phyloP scores from a whole-genome alignment of 352 stramenopile genomes.

The Lagenidium giganteum region DNA sequence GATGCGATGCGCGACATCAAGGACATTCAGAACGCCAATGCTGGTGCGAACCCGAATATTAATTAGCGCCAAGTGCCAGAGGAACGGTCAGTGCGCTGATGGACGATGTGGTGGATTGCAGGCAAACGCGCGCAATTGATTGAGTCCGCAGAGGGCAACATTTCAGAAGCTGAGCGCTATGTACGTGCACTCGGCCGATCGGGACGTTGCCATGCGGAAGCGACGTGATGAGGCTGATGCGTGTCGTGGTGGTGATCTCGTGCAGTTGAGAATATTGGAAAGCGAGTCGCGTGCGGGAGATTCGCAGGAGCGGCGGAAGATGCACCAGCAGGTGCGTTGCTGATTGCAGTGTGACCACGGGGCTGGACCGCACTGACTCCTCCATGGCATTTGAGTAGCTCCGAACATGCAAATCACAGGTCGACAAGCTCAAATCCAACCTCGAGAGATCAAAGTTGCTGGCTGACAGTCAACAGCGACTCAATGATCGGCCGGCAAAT shows the following conservation, averaged over 20 bases:
- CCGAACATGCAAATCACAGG: slow-evolving; percentile 75
- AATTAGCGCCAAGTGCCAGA: too few relatives aligned
- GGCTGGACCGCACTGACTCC: too few relatives aligned
- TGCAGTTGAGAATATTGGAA: slow-evolving; percentile 74
- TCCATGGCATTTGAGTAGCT: slow-evolving; percentile 36
- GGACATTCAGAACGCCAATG: slow-evolving; percentile 39
- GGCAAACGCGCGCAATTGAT: slow-evolving; percentile 18
- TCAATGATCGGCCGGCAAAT: slow-evolving; percentile 32
- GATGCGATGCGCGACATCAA: slow-evolving; percentile 72
- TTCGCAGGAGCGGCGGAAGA: slow-evolving; percentile 72
- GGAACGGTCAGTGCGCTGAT: too few relatives aligned
- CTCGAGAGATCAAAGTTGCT: slow-evolving; percentile 75
- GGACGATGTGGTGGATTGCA: too few relatives aligned
- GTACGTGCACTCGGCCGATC: slow-evolving; percentile 17
- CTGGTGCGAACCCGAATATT: too few relatives aligned
- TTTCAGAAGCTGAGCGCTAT: slow-evolving; percentile 76
- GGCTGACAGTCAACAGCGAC: slow-evolving; percentile 62
- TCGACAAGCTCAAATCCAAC: slow-evolving; percentile 85
- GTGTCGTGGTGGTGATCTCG: neutral
- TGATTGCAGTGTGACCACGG: too few relatives aligned
- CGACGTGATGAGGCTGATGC: neutral
- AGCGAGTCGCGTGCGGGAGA: slow-evolving; percentile 74
- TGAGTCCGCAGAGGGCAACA: slow-evolving; percentile 57
- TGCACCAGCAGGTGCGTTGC: slow-evolving; percentile 69
- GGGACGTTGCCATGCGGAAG: neutral